Evolutionary conservation across 441 rosid species (phyloP).

Genomic region (Pelargonium myrrhifolium): DNA sequence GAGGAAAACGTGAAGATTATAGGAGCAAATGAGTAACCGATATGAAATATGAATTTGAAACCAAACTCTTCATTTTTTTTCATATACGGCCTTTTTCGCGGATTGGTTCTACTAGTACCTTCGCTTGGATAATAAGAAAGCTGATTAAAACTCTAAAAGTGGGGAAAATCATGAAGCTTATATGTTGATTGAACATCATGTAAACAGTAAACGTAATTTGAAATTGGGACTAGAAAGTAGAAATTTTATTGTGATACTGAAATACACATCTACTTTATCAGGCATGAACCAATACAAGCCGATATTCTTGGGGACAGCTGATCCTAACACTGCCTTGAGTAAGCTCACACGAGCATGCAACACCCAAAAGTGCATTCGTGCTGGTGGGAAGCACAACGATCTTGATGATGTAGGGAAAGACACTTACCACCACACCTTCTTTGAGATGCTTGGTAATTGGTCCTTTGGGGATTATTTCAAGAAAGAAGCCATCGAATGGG

Average conservation of each 20-base stretch:
- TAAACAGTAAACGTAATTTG: too few relatives aligned
- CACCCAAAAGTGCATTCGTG: conserved; percentile 95
- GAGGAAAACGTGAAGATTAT: too few relatives aligned
- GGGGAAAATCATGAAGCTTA: too few relatives aligned
- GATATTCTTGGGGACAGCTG: conserved; percentile 81
- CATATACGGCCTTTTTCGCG: too few relatives aligned
- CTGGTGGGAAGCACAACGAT: conserved; percentile 85
- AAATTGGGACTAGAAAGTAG: too few relatives aligned
- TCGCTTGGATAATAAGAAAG: background rate
- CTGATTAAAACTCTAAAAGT: background rate
- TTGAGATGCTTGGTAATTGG: conserved; percentile 99
- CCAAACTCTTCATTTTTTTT: too few relatives aligned
- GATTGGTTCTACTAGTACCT: too few relatives aligned
- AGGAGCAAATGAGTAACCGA: too few relatives aligned
- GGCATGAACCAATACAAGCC: conserved; percentile 97
- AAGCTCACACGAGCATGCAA: conserved; percentile 73
- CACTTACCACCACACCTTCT: conserved; percentile 95
- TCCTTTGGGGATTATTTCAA: conserved; percentile 95
- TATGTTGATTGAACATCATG: background rate
- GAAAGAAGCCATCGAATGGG: conserved; percentile 88
- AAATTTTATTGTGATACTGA: too few relatives aligned
- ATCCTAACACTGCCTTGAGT: conserved; percentile 71
- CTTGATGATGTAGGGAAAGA: conserved; percentile 52
- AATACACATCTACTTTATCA: conserved; percentile 12
- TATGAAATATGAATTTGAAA: too few relatives aligned